A percentile compares a stretch with the other conserved stretches of the same genome.
Evolutionary conservation across 129 eudicot species (phyloP).

Genomic region (Arctium lappa): DNA sequence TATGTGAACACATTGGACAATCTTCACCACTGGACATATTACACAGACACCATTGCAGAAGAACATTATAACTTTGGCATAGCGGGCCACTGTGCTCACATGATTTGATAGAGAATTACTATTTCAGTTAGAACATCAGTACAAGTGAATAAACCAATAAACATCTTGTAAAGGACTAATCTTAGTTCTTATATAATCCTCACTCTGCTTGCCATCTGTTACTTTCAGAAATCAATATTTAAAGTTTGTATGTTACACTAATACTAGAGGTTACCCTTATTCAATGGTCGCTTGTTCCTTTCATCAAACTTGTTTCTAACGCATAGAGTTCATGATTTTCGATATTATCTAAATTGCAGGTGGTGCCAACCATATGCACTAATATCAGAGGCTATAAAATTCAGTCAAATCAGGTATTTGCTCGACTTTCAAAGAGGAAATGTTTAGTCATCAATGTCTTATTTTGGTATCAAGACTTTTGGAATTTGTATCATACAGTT

Average conservation of each 20-base stretch:
- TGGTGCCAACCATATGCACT: conserved; percentile 87
- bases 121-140: no score
- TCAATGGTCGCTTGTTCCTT: not conserved
- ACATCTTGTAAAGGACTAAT: not conserved
- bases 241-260: not conserved
- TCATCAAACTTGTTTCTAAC: not conserved
- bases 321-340: not conserved
- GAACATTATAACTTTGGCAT: not conserved
- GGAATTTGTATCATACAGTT: conserved; percentile 42
- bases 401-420: conserved; percentile 81
- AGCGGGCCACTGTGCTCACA: not conserved
- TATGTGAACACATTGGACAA: not conserved
- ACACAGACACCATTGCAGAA: not conserved
- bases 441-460: not conserved
- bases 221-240: not conserved
- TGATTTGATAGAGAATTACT: not conserved
- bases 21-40: not conserved
- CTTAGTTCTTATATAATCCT: not conserved
- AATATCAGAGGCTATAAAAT: conserved; percentile 69
- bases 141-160: not conserved
- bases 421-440: not conserved
- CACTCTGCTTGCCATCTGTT: not conserved
- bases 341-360: conserved; percentile 39
- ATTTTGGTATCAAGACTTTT: not conserved
- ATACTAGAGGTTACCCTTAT: not conserved